Conservation (phyloP, 148 eudicot species). For the Euryodendron excelsum region DNA sequence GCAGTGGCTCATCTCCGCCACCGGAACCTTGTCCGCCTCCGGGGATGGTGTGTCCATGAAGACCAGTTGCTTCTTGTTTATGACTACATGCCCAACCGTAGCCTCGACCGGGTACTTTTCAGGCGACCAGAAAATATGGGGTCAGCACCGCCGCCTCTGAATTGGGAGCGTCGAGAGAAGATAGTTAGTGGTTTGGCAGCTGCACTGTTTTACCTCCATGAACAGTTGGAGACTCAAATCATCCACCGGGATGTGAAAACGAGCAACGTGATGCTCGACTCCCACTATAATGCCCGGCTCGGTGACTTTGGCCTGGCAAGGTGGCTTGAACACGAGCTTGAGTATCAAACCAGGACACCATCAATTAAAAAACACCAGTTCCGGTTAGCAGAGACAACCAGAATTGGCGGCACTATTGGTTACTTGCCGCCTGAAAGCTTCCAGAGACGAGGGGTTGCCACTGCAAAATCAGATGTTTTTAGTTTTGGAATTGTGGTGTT, state of each 20-base stretch:
- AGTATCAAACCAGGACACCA: constrained; percentile 33
- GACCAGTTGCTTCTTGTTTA: constrained; percentile 72
- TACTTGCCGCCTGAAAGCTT: constrained; percentile 95
- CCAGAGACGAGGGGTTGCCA: constrained; percentile 56
- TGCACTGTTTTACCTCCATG: constrained; percentile 82
- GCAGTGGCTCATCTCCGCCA: constrained; percentile 98
- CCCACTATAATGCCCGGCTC: constrained; percentile 71
- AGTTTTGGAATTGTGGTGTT: constrained; percentile 84
- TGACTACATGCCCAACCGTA: constrained; percentile 93
- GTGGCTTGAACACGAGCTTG: constrained; percentile 80
- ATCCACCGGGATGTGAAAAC: constrained; percentile 91
- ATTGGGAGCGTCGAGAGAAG: constrained; percentile 51
- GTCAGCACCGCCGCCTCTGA: constrained; percentile 26
- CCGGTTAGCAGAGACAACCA: constrained; percentile 62
- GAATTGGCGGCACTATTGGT: constrained; percentile 93
- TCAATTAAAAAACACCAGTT: constrained; percentile 51
- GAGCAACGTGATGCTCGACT: constrained; percentile 95
- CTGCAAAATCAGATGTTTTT: constrained; percentile 87
- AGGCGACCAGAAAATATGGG: constrained; percentile 22
- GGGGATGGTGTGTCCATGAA: constrained; percentile 94
- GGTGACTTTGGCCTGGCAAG: constrained; percentile 95
- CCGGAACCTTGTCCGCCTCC: constrained; percentile 79
- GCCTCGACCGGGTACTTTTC: constrained; percentile 79
- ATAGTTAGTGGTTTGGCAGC: constrained; percentile 69
- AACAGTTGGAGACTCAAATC: constrained; percentile 90